phyloP scores from a whole-genome alignment of 2,329 filamentous ascomycete genomes.

The Ambrosiella beaveri region DNA sequence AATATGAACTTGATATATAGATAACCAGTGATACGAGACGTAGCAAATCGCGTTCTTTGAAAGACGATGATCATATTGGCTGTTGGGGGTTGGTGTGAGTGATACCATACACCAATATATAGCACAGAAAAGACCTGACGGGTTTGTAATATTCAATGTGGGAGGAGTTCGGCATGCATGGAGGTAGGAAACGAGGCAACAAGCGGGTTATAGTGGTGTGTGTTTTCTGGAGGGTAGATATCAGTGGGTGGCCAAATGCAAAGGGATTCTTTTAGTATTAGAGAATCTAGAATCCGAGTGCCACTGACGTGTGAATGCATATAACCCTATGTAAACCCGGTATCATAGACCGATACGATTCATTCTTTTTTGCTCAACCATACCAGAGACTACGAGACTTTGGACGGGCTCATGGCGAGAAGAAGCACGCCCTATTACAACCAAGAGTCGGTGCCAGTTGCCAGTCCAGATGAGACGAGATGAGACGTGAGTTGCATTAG shows the following conservation, averaged over 20 bases:
- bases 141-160: background rate
- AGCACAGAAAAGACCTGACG: background rate
- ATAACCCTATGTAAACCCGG: no score
- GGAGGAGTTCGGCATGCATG: background rate
- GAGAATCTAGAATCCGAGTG: no score
- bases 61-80: background rate
- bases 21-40: no score
- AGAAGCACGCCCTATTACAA: background rate
- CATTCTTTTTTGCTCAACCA: no score
- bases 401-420: no score
- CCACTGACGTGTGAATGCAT: no score
- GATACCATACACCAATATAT: background rate
- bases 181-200: background rate
- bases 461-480: conserved; percentile 1
- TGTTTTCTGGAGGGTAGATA: background rate
- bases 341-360: no score
- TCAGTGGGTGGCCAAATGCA: background rate
- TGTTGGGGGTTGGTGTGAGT: background rate
- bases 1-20: no score
- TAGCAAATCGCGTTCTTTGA: background rate
- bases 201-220: background rate
- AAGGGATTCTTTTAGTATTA: no score
- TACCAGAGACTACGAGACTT: no score
- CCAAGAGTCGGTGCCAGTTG: background rate
- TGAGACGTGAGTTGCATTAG: background rate